These are phyloP conservation scores for Pachyrhizus erosus DNA, from an alignment of 306 rosid genomes.

Conservation along the genomic window DNA sequence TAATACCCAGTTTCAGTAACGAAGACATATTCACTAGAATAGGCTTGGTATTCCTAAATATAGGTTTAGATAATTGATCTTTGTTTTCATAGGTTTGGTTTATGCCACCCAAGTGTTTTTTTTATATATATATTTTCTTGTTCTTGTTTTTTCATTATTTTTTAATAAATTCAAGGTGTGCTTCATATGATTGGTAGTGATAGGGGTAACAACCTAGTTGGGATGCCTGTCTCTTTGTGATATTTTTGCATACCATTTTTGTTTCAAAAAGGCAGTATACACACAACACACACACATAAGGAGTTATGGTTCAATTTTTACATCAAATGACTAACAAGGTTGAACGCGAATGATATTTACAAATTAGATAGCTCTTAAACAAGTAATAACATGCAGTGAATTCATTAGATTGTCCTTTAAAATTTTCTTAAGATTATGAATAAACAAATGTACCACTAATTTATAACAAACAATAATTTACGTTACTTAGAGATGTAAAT, in stretches of 20 bases:
- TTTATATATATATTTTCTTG: not conserved
- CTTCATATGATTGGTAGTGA: not conserved
- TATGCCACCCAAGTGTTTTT: not conserved
- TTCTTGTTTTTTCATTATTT: too few species aligned
- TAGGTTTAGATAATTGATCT: not conserved
- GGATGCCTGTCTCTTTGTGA: not conserved
- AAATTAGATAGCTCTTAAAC: constrained; percentile 11
- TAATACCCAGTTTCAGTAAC: not conserved
- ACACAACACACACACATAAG: too few species aligned
- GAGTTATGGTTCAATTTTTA: not conserved
- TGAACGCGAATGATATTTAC: not conserved
- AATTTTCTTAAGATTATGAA: not conserved
- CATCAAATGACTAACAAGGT: constrained; percentile 15
- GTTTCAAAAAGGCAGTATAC: too few species aligned
- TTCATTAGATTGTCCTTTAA: not conserved
- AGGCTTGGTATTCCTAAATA: not conserved
- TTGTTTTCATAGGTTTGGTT: not conserved
- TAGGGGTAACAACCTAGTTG: not conserved
- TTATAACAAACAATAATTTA: not conserved
- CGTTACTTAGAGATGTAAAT: constrained; percentile 3
- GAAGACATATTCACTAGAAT: not conserved
- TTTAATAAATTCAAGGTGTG: not conserved
- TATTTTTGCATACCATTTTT: too few species aligned
- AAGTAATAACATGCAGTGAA: constrained; percentile 17
- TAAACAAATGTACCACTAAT: not conserved